Evolutionary conservation across 1,284 basidiomycete species (phyloP).

Genomic region (Ganoderma lingzhi): DNA sequence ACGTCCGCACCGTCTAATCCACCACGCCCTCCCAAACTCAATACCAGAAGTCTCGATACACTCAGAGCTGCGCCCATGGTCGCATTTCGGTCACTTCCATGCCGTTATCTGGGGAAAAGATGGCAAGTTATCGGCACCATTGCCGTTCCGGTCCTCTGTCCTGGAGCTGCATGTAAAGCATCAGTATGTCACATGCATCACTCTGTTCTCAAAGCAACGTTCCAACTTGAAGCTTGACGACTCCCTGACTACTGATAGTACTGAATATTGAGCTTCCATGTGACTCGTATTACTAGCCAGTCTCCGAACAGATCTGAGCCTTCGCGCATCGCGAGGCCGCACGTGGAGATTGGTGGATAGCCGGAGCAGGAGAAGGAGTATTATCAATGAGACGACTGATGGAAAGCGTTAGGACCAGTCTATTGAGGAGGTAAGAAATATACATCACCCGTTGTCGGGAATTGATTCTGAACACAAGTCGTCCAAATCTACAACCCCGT

Average conservation of each 20-base stretch:
- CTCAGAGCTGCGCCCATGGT: neutral
- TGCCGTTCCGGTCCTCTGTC: neutral
- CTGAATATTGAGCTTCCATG: neutral
- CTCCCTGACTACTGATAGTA: neutral
- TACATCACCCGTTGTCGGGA: no score
- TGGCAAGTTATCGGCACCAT: neutral
- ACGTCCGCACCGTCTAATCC: neutral
- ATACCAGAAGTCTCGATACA: neutral
- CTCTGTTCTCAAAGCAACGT: neutral
- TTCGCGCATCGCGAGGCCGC: neutral
- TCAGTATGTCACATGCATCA: conserved; percentile 3
- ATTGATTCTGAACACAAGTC: no score
- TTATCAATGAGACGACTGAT: no score
- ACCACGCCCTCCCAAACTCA: neutral
- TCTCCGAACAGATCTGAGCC: neutral
- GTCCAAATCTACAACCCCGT: no score
- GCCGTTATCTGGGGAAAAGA: neutral
- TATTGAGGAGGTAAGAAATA: no score
- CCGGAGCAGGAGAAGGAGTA: neutral
- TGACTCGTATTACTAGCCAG: neutral
- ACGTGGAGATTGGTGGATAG: neutral
- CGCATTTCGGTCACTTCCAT: neutral
- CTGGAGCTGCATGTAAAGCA: neutral
- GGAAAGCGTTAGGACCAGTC: no score
- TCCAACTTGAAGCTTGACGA: neutral